Evolutionary conservation across 2,329 filamentous ascomycete species (phyloP).

Genomic region (Karstenula rhodostoma): DNA sequence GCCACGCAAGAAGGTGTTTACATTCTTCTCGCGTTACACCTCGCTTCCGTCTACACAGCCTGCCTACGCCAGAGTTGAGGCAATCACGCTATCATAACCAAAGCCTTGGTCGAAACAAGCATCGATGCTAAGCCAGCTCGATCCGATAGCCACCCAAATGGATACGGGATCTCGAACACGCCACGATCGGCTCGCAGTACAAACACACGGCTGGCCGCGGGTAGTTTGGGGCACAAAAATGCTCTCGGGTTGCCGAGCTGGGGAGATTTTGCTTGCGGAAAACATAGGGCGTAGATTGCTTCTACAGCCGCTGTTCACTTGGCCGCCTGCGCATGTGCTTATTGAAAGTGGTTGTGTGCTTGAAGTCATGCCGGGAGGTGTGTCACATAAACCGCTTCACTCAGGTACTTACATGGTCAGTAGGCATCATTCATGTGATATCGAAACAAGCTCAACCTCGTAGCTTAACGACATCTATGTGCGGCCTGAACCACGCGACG

Average conservation of each 20-base stretch:
- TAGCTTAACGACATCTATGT: neutral
- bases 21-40: neutral
- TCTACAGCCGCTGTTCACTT: neutral
- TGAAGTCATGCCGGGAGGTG: neutral
- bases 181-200: neutral
- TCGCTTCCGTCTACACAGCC: neutral
- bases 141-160: neutral
- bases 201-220: neutral
- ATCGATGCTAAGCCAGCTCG: neutral
- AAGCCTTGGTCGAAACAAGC: neutral
- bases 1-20: neutral
- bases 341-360: neutral
- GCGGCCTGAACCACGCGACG: constrained; percentile 11
- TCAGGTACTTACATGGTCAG: neutral
- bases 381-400: neutral
- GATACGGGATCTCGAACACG: neutral
- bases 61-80: neutral
- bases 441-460: neutral
- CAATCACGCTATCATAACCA: neutral
- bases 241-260: neutral
- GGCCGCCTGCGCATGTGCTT: neutral
- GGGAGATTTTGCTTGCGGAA: neutral
- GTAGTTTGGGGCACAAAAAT: neutral
- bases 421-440: neutral
- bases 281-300: neutral